These are phyloP conservation scores for Penicillium bialowiezense DNA, from an alignment of 495 filamentous ascomycete species.

Conservation along the genomic window DNA sequence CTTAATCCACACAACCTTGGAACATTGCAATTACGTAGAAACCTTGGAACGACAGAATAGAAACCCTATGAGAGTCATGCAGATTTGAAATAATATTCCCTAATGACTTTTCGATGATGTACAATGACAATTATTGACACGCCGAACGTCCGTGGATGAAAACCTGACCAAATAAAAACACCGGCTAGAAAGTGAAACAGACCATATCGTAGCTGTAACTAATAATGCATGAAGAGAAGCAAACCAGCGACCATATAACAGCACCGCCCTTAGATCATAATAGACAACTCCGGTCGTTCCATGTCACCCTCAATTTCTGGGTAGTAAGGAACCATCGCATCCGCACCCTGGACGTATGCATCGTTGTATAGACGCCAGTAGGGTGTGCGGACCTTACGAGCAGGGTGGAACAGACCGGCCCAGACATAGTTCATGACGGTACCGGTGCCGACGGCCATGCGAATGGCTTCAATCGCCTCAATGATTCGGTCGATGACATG, in stretches of 20 bases:
- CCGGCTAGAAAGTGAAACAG: constrained; percentile 19
- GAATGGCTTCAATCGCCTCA: constrained; percentile 94
- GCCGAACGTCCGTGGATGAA: constrained; percentile 27
- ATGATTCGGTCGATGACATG: constrained; percentile 98
- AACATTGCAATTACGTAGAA: not conserved
- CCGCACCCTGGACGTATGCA: constrained; percentile 90
- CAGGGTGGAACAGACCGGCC: constrained; percentile 96
- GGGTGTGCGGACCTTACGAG: constrained; percentile 85
- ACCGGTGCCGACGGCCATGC: constrained; percentile 89
- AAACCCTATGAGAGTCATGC: not conserved
- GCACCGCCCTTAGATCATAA: constrained; percentile 63
- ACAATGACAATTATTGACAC: constrained; percentile 19
- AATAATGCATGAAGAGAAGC: constrained; percentile 22
- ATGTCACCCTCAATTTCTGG: constrained; percentile 77
- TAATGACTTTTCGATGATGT: constrained; percentile 26
- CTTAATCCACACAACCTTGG: no score
- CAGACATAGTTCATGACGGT: constrained; percentile 95
- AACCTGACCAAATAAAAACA: constrained; percentile 13
- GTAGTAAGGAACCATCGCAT: constrained; percentile 95
- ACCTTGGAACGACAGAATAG: no score
- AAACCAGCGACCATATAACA: constrained; percentile 14
- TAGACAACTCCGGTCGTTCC: constrained; percentile 72
- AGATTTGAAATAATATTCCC: constrained; percentile 4
- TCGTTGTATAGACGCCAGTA: constrained; percentile 98
- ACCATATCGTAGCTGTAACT: constrained; percentile 10